A percentile compares a stretch with the other conserved stretches of the same genome.
These are phyloP conservation scores for Nitzschia sp. DNA, from an alignment of 108 stramenopile genomes.

Conservation along the genomic window DNA sequence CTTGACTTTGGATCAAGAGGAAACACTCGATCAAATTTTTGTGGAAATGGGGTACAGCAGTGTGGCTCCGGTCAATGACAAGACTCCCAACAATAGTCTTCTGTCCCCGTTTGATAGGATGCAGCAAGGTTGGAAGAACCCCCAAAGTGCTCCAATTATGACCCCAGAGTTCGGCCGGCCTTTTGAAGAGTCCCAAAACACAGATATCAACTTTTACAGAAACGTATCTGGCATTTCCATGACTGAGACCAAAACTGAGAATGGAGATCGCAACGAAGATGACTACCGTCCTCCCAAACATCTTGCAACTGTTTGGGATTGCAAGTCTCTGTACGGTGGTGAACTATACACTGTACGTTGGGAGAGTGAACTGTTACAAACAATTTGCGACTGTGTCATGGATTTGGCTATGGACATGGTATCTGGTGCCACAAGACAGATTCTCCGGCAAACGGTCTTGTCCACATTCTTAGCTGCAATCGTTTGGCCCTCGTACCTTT, in stretches of 20 bases:
- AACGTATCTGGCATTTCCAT: background rate
- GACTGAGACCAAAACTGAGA: background rate
- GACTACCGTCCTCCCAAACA: conserved; percentile 56
- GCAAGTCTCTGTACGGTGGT: conserved; percentile 69
- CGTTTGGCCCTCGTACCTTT: conserved; percentile 70
- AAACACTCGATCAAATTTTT: conserved; percentile 61
- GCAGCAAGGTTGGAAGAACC: conserved; percentile 40
- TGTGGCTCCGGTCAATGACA: conserved; percentile 21
- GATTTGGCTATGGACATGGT: conserved; percentile 77
- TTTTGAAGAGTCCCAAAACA: background rate
- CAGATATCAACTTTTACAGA: no score
- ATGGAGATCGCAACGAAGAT: conserved; percentile 16
- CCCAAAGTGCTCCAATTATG: background rate
- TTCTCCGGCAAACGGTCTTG: conserved; percentile 77
- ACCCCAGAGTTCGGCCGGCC: background rate
- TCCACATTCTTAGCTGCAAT: conserved; percentile 76
- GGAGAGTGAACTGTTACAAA: conserved; percentile 74
- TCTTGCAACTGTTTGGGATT: conserved; percentile 77
- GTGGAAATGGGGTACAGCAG: conserved; percentile 64
- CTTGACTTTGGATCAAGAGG: conserved; percentile 71
- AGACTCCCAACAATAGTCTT: conserved; percentile 5
- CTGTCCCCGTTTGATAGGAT: conserved; percentile 38
- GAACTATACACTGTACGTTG: conserved; percentile 81
- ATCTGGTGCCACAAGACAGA: conserved; percentile 63
- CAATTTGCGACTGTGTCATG: conserved; percentile 72